phyloP scores from a whole-genome alignment of 2,329 filamentous ascomycete genomes.

The Phialophora chinensis region DNA sequence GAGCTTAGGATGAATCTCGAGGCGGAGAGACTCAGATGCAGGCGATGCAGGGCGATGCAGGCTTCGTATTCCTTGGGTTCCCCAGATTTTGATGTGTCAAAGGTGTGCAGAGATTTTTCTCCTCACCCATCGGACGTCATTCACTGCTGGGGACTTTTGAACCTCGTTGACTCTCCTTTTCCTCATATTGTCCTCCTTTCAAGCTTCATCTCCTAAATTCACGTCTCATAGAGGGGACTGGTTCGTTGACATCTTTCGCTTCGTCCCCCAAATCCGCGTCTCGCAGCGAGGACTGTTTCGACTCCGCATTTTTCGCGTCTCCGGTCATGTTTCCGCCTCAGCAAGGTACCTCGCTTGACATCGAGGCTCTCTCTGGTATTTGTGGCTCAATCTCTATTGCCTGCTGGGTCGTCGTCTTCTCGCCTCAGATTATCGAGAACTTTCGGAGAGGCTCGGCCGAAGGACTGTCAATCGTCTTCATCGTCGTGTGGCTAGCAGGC shows the following conservation, averaged over 20 bases:
- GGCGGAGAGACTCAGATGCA: background rate
- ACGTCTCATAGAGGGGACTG: background rate
- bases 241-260: background rate
- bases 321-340: conserved; percentile 46
- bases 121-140: conserved; percentile 4
- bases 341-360: conserved; percentile 68
- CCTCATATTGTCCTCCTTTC: background rate
- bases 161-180: background rate
- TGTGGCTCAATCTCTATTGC: conserved; percentile 95
- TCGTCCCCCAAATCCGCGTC: background rate
- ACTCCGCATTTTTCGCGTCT: background rate
- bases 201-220: background rate
- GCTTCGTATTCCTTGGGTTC: background rate
- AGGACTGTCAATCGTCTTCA: conserved; percentile 87
- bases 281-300: background rate
- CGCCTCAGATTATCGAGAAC: conserved; percentile 94
- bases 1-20: conserved; percentile 5
- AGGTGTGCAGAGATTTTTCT: conserved; percentile 16
- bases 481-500: conserved; percentile 88
- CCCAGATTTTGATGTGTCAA: conserved; percentile 10
- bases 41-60: too few species aligned
- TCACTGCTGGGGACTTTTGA: background rate
- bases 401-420: conserved; percentile 98
- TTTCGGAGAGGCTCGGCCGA: conserved; percentile 85
- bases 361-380: conserved; percentile 90